Conservation (phyloP, 2,329 filamentous ascomycete species). For the Aspergillus glaucus region DNA sequence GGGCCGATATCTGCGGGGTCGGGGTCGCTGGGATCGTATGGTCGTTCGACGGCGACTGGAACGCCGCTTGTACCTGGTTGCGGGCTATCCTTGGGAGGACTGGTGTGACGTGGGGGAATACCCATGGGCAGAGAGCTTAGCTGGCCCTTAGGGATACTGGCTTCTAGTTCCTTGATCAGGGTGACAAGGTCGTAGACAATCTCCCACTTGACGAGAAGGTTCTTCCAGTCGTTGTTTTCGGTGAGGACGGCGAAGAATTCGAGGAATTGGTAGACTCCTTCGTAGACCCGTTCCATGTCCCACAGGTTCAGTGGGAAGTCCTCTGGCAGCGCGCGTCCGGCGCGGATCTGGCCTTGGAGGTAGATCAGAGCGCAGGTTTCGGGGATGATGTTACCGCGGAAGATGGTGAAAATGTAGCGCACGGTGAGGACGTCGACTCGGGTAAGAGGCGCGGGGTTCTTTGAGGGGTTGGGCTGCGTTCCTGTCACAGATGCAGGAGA, state of each 20-base stretch:
- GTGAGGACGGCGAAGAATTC: constrained; percentile 89
- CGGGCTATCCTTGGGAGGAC: constrained; percentile 22
- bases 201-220: constrained; percentile 85
- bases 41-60: constrained; percentile 55
- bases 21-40: constrained; percentile 50
- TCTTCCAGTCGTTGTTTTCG: constrained; percentile 75
- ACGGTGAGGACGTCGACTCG: constrained; percentile 61
- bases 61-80: constrained; percentile 25
- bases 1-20: constrained; percentile 37
- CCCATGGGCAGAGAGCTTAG: constrained; percentile 43
- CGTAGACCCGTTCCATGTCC: constrained; percentile 97
- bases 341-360: constrained; percentile 81
- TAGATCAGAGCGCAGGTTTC: constrained; percentile 94
- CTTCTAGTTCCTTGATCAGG: constrained; percentile 78
- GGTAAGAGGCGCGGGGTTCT: constrained; percentile 51
- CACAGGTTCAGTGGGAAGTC: constrained; percentile 93
- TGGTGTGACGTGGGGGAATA: constrained; percentile 15
- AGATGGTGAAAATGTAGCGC: constrained; percentile 87
- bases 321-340: constrained; percentile 65
- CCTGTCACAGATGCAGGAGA: constrained; percentile 43
- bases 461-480: constrained; percentile 48
- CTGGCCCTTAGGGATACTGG: constrained; percentile 76
- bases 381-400: constrained; percentile 85
- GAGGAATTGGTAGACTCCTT: constrained; percentile 87
- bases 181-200: constrained; percentile 82